Evolutionary conservation across 305 asterid species (phyloP), one percentile per base, ranked within the genome.

Genomic region (Vinca major): DNA sequence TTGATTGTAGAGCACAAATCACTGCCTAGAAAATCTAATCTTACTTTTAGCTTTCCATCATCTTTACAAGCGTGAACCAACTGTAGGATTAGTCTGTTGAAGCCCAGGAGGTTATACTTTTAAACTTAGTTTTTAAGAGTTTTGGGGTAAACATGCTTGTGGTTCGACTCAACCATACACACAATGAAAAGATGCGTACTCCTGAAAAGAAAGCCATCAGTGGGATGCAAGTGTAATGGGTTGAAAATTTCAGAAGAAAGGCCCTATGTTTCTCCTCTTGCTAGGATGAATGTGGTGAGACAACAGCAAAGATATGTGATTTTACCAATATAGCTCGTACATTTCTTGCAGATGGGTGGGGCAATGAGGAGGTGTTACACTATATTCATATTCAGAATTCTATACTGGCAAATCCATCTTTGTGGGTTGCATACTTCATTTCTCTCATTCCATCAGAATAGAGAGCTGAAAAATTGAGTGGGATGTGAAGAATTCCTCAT

Each of bases 231-330:
- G 33, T 26, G 33, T 26, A 26, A 26, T 26, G 33, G 33, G 33
- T 26, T 26, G 33, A 26, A 26, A 26, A 26, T 26, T 26, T 1
- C 33, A 26, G 33, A 26, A 26, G 33, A 26, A 26, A 26, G 33
- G 33, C 33, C 33, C 1, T 26, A 26, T 26, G 33, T 26, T 26
- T 94, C 73, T 53, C 19, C 7, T 53, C 36, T 19, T 19, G 36
- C 11, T 7, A 19, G 37, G 4, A 19, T 53, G 37, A 19, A 7
- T 53, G 13, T 9, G 60, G 48, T 51, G 39, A 51, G 55, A 50
- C 13, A 19, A 53, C 51, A 3, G 10, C 37, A 2, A 17, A 36
- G 21, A 19, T 40, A 12, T 53, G 37, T 12, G 43, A 16, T 67
- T 54, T 26, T 19, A 5, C 33, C 33, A 26, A 7, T n/a, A 2